Percentiles rank a stretch among this genome's conserved stretches.
Conservation (phyloP, 176 grass and related monocot genomes). For the Bonia amplexicaulis region DNA sequence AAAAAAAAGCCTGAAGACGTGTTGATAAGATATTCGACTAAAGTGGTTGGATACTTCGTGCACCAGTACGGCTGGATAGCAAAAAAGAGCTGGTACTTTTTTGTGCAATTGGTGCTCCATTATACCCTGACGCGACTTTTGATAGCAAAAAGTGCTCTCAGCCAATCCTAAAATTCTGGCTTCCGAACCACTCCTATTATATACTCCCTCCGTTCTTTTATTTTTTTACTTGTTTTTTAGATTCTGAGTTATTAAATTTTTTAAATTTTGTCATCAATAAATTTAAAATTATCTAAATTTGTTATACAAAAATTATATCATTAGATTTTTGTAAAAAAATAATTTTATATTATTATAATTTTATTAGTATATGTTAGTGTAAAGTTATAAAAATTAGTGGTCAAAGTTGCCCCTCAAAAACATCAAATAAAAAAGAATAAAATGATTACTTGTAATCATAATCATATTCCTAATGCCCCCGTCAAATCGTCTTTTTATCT, state of each 20-base stretch:
- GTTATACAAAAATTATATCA: too few species aligned
- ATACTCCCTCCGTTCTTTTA: too few species aligned
- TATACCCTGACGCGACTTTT: constrained; percentile 26
- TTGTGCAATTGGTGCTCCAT: constrained; percentile 23
- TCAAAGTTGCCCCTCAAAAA: too few species aligned
- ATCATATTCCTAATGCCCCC: not conserved
- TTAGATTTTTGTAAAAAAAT: too few species aligned
- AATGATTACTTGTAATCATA: not conserved
- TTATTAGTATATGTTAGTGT: too few species aligned
- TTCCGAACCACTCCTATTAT: not conserved
- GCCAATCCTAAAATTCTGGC: constrained; percentile 5
- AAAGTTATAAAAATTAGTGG: too few species aligned
- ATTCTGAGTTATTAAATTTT: too few species aligned
- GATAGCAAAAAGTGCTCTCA: not conserved
- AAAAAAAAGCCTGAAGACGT: not conserved
- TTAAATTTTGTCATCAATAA: too few species aligned
- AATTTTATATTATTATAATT: too few species aligned
- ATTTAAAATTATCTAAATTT: too few species aligned
- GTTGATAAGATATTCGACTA: constrained; percentile 15
- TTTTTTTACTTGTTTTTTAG: too few species aligned
- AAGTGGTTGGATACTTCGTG: constrained; percentile 16
- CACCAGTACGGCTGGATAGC: not conserved
- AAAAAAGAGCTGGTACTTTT: not conserved
- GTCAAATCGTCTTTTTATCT: not conserved
- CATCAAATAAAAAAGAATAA: too few species aligned